Evolutionary conservation across 2,329 filamentous ascomycete genomes (phyloP).

Genomic region (Hymenoscyphus infarciens): DNA sequence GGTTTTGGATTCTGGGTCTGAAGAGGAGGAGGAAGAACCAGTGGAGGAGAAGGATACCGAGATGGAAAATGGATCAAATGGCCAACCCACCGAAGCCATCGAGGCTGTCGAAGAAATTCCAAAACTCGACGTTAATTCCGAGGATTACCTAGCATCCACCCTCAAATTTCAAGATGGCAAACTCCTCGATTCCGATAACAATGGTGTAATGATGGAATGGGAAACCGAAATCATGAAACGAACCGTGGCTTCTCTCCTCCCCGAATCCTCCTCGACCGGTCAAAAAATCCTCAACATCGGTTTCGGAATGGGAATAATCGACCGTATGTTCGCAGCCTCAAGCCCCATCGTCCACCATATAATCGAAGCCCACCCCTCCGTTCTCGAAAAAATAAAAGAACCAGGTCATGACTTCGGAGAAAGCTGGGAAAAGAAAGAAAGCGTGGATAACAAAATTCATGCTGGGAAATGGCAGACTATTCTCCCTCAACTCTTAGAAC

Average conservation of each 20-base stretch:
- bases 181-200: slow-evolving; percentile 69
- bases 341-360: slow-evolving; percentile 73
- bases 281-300: slow-evolving; percentile 79
- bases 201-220: slow-evolving; percentile 94
- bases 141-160: slow-evolving; percentile 64
- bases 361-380: slow-evolving; percentile 77
- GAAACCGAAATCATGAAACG: slow-evolving; percentile 81
- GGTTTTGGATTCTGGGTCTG: slow-evolving; percentile 53
- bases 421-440: slow-evolving; percentile 51
- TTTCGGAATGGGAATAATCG: slow-evolving; percentile 88
- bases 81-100: background rate
- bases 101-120: slow-evolving; percentile 25
- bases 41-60: slow-evolving; percentile 34
- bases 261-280: slow-evolving; percentile 44
- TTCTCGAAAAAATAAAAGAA: slow-evolving; percentile 59
- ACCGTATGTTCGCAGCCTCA: slow-evolving; percentile 68
- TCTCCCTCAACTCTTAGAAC: slow-evolving; percentile 62
- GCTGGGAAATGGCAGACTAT: slow-evolving; percentile 79
- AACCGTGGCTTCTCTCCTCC: slow-evolving; percentile 65
- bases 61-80: slow-evolving; percentile 25
- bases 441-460: slow-evolving; percentile 65
- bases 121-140: slow-evolving; percentile 52
- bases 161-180: slow-evolving; percentile 63
- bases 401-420: slow-evolving; percentile 45
- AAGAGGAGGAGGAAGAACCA: slow-evolving; percentile 39